These are phyloP conservation scores for Alternaria brassicicola DNA, from an alignment of 2,329 filamentous ascomycete genomes.

Conservation along the genomic window DNA sequence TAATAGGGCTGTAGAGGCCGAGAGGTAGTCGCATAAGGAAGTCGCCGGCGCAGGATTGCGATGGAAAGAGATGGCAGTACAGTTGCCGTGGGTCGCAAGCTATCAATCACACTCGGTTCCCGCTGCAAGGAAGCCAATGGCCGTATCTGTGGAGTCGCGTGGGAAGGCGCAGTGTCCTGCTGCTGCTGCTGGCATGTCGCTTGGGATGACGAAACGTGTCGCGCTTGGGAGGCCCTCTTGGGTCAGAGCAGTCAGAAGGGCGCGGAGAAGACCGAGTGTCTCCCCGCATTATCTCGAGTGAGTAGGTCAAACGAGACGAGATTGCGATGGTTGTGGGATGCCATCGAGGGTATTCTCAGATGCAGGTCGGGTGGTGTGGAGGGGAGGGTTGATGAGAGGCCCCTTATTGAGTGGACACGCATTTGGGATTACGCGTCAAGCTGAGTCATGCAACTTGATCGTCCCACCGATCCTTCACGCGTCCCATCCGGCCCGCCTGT, in stretches of 20 bases:
- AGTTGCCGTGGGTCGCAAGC: not conserved
- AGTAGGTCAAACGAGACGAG: not conserved
- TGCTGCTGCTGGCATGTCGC: slow-evolving; percentile 1
- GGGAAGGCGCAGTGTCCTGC: not conserved
- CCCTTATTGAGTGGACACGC: not conserved
- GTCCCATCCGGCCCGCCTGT: not conserved
- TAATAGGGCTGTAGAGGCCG: not conserved
- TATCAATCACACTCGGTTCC: slow-evolving; percentile 1
- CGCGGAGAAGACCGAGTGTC: not conserved
- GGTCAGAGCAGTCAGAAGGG: not conserved
- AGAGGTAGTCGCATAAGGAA: not conserved
- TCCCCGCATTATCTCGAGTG: not conserved
- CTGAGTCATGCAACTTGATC: slow-evolving; percentile 5
- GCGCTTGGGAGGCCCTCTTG: not conserved
- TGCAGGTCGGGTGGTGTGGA: not conserved
- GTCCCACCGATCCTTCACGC: not conserved
- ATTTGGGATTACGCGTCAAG: slow-evolving; percentile 7
- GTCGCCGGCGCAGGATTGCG: not conserved
- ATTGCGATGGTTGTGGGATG: not conserved
- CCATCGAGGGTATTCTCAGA: not conserved
- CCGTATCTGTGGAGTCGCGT: not conserved
- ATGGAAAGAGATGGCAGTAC: not conserved
- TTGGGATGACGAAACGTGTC: not conserved
- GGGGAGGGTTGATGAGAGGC: not conserved
- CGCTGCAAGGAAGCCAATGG: not conserved